Percentiles rank a stretch among this genome's conserved stretches.
Evolutionary conservation across 352 stramenopile species (phyloP).

Genomic region (Phytopythium vexans): DNA sequence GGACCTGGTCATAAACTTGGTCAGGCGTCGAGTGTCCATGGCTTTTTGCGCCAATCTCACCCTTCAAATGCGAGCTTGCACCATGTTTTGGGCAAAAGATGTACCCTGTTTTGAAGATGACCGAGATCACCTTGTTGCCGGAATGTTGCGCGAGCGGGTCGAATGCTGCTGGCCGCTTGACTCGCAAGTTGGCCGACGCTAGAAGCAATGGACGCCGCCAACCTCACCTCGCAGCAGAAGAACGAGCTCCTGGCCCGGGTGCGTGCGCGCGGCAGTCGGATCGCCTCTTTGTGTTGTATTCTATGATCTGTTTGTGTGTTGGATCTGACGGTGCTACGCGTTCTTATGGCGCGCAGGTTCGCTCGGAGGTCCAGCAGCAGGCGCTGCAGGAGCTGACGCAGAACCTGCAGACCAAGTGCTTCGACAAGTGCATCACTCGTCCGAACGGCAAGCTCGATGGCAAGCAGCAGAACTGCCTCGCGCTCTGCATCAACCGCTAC

Average conservation of each 20-base stretch:
- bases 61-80: background rate
- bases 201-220: slow-evolving; percentile 65
- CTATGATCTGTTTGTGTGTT: background rate
- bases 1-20: background rate
- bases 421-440: slow-evolving; percentile 87
- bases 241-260: slow-evolving; percentile 82
- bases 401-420: slow-evolving; percentile 89
- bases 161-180: too few relatives aligned
- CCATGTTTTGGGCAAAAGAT: background rate
- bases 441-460: slow-evolving; percentile 80
- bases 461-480: slow-evolving; percentile 90
- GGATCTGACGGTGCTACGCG: slow-evolving; percentile 8
- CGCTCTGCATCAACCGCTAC: slow-evolving; percentile 88
- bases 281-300: background rate
- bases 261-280: slow-evolving; percentile 9
- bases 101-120: background rate
- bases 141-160: background rate
- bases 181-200: background rate
- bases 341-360: slow-evolving; percentile 40
- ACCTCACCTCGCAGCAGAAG: slow-evolving; percentile 81
- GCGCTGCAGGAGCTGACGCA: slow-evolving; percentile 83
- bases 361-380: slow-evolving; percentile 81
- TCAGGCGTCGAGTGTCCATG: background rate
- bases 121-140: background rate
- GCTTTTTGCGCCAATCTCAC: slow-evolving; percentile 1